Percentiles rank a stretch among this genome's conserved stretches.
phyloP scores from a whole-genome alignment of 208 protist species.

The Trypanosoma conorhini region DNA sequence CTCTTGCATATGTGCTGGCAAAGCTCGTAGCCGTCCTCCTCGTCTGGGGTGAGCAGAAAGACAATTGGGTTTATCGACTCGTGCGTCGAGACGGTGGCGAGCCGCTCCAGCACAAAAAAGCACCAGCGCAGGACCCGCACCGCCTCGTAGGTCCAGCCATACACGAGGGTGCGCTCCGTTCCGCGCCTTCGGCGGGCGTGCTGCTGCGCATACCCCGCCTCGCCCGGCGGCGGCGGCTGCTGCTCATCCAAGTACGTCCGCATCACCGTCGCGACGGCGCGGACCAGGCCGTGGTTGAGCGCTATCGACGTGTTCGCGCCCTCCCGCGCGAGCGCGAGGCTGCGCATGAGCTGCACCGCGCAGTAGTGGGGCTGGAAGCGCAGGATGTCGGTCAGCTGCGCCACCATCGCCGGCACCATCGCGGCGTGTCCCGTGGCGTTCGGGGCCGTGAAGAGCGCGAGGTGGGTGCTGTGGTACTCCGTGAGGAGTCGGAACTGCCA shows the following conservation, averaged over 20 bases:
- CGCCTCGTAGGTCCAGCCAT: conserved; percentile 41
- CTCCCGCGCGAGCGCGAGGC: conserved; percentile 47
- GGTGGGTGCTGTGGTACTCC: conserved; percentile 73
- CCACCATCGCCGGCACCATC: conserved; percentile 48
- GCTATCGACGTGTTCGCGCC: conserved; percentile 47
- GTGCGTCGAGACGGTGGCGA: conserved; percentile 40
- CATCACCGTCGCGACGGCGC: conserved; percentile 49
- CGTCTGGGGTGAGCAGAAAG: conserved; percentile 48
- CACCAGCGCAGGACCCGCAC: conserved; percentile 53
- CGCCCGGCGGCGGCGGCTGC: background rate
- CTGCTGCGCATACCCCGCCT: conserved; percentile 9
- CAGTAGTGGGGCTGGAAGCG: conserved; percentile 62
- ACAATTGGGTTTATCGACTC: conserved; percentile 54
- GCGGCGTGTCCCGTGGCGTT: conserved; percentile 5
- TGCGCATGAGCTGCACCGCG: conserved; percentile 55
- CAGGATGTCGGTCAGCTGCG: conserved; percentile 69
- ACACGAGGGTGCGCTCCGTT: conserved; percentile 6
- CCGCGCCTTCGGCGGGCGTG: background rate
- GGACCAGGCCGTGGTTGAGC: conserved; percentile 55
- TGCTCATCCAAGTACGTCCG: conserved; percentile 45
- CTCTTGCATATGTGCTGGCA: conserved; percentile 27
- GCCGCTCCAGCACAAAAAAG: conserved; percentile 50
- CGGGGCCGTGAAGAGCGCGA: conserved; percentile 29
- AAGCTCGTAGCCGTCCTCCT: conserved; percentile 31
- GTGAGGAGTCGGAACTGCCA: conserved; percentile 84